Evolutionary conservation across 129 eudicot genomes (phyloP).

Genomic region (Escallonia herrerae): DNA sequence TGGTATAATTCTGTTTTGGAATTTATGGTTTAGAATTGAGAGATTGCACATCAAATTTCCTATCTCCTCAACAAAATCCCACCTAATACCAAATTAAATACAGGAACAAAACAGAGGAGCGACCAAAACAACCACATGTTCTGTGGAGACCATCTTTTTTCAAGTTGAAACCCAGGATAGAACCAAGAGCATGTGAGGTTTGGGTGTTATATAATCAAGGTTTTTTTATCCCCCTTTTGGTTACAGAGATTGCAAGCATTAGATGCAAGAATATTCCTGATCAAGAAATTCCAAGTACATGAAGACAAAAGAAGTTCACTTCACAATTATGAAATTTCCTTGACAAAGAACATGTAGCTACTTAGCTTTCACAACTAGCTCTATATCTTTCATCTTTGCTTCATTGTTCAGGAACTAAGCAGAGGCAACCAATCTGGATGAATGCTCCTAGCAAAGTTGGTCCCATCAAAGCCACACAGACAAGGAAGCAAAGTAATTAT

Average conservation of each 20-base stretch:
- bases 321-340: conserved; percentile 10
- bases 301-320: conserved; percentile 42
- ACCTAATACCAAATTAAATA: conserved; percentile 51
- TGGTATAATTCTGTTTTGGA: conserved; percentile 14
- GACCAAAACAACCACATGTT: conserved; percentile 39
- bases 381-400: conserved; percentile 31
- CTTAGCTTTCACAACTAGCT: conserved; percentile 15
- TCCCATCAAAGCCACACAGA: conserved; percentile 30
- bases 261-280: conserved; percentile 23
- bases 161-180: conserved; percentile 12
- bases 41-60: conserved; percentile 10
- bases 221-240: conserved; percentile 4
- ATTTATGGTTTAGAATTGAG: neutral
- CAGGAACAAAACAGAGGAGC: conserved; percentile 24
- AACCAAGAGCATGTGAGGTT: conserved; percentile 4
- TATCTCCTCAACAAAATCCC: conserved; percentile 51
- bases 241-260: neutral
- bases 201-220: conserved; percentile 11
- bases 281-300: conserved; percentile 24
- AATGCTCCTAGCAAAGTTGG: conserved; percentile 29
- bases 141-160: conserved; percentile 18
- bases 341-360: neutral
- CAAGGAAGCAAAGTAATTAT: conserved; percentile 18
- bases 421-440: conserved; percentile 33
- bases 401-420: conserved; percentile 28